Evolutionary conservation across 805 yeast species (phyloP), one percentile per base, ranked within the genome.

Genomic region (Phaffomyces thermotolerans): DNA sequence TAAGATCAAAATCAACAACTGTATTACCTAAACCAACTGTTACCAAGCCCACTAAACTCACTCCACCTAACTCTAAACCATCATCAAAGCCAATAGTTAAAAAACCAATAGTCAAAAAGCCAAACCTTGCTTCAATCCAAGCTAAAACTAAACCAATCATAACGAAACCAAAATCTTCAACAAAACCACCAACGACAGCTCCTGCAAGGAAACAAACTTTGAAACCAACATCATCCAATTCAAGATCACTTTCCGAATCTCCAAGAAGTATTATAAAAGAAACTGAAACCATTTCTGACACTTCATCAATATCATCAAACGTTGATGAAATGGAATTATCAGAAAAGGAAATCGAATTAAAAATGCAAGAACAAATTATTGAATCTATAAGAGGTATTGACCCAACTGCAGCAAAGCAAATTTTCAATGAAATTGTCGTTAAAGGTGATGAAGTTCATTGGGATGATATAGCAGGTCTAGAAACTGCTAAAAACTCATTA

Each of bases 401-500:
- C 60, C 78, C 76, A 37, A 53, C 56, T 9, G 84, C 95, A 0
- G 95, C 95, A 5, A 75, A 76, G 50, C 96, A 88, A 60, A 91
- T 91, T 45, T 68, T 90, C 46, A 84, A 84, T 51, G 98, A 91
- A 56, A 88, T 93, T 47, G 85, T 91, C 6, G 84, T 90, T 3
- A 83, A 81, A 41, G 96, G 96, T 24, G 98, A 91, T 59, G 86
- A 87, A 54, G 95, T 93, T 0, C 85, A 79, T 55, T 91, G 98
- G 99, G 95, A 84, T 42, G 98, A 91, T 58, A 87, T 91, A 52
- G 96, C 96, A 0, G 99, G 99, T 1, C 66, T 91, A 30, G 95
- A 84, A 45, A 73, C 75, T 17, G 98, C 98, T 5, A 91, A 91
- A 57, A 78, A 75, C 49, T 83, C 96, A 0, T 69, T 91, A 46